Conservation (phyloP, 139 green algal species). For the Pseudopediastrum boryanum region DNA sequence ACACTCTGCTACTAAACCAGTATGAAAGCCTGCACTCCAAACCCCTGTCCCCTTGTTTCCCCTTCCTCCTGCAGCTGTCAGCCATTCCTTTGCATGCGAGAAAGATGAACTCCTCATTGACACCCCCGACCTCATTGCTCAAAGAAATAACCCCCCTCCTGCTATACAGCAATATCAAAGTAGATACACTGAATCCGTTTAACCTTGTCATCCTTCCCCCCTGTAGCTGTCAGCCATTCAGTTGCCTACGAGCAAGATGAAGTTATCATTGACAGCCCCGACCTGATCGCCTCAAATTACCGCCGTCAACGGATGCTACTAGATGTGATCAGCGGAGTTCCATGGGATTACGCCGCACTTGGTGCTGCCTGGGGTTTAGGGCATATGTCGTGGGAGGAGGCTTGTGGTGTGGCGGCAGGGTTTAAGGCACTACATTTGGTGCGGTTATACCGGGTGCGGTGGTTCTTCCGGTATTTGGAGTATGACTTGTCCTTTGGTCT, state of each 20-base stretch:
- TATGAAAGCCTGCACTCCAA: too few species aligned
- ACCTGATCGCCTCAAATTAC: conserved; percentile 30
- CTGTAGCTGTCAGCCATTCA: conserved; percentile 15
- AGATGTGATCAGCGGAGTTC: conserved; percentile 18
- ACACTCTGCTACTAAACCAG: too few species aligned
- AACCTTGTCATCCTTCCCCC: too few species aligned
- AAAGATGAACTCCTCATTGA: too few species aligned
- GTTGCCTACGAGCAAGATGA: conserved; percentile 32
- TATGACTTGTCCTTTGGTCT: conserved; percentile 50
- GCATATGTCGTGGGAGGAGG: neutral
- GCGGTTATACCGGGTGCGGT: conserved; percentile 46
- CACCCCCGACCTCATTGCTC: neutral
- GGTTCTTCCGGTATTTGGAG: conserved; percentile 54
- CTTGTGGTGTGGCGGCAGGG: neutral
- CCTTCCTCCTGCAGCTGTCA: neutral
- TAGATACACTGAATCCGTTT: neutral
- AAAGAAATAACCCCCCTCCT: neutral
- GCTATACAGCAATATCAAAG: neutral
- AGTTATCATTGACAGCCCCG: conserved; percentile 16
- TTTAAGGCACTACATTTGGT: conserved; percentile 32
- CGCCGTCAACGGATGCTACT: conserved; percentile 13
- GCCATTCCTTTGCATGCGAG: neutral
- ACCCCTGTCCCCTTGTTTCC: neutral
- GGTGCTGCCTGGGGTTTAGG: neutral
- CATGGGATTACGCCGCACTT: conserved; percentile 27